Base-by-base conservation (phyloP, 257 asterid genomes). In the Primulina huaijiensis region DNA sequence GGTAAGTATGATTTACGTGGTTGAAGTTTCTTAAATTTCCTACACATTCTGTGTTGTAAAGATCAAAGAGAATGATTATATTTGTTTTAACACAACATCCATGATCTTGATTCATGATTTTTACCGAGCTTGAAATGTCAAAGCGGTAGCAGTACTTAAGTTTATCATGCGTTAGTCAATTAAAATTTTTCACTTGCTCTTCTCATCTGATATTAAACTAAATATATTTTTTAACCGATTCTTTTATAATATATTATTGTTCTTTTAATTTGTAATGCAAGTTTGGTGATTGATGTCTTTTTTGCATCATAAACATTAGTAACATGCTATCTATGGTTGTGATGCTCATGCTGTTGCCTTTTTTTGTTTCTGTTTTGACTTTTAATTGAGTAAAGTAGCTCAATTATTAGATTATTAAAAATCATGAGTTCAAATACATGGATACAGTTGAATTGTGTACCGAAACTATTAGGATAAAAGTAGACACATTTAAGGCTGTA, bases 1-100 rank as follows among this genome's bases (percentile, higher is more conserved):
- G 99, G 99, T 94, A 74, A 88, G 97, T 79, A n/a, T 58, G 31
- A 65, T 72, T 73, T 72, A 69, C n/a, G 37, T 27, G 38, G 69
- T 61, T 23, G 63, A 43, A 4, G 57, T 4, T 17, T 5, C 57
- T 50, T 16, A 4, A 16, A 17, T 43, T 43, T 12, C 7, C 21
- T 50, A 50, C 6, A 50, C 20, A 14, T 43, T 43, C 57, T 8
- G 21, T 50, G 21, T 43, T 3, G 20, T 50, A 17, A 50, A 14
- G 57, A 50, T 16, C 20, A 50, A 17, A 17, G 57, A 5, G 57
- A 43, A 14, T 43, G 53, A 5, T 50, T 46, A 4, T 50, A 5
- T 16, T 16, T 50, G 0, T 17, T 50, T 17, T 4, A 16, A 16
- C 20, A 50, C 57, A 0, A 50, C 3, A 50, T 50, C 20, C 20